phyloP scores from a whole-genome alignment of 2,329 filamentous ascomycete species.

The Claviceps maximensis region DNA sequence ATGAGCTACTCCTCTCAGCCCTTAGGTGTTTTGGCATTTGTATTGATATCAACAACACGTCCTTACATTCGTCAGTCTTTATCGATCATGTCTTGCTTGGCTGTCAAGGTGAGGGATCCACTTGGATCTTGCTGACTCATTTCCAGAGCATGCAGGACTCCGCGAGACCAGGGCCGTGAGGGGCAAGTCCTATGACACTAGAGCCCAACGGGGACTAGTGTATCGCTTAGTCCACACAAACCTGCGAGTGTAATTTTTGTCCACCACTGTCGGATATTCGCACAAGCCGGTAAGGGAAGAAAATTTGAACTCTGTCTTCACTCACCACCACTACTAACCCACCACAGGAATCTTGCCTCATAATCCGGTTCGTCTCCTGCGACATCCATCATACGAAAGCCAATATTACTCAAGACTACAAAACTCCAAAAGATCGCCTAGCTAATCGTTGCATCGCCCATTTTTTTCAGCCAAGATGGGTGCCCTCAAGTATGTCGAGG shows the following conservation, averaged over 20 bases:
- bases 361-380: slow-evolving; percentile 22
- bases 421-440: neutral
- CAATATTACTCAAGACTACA: neutral
- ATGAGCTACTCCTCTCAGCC: no score
- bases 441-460: slow-evolving; percentile 1
- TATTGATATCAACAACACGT: no score
- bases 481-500: slow-evolving; percentile 99
- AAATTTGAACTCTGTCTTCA: slow-evolving; percentile 19
- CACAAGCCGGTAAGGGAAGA: slow-evolving; percentile 10
- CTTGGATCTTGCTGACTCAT: slow-evolving; percentile 13
- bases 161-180: slow-evolving; percentile 15
- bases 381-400: neutral
- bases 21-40: no score
- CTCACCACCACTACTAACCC: slow-evolving; percentile 21
- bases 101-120: neutral
- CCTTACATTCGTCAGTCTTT: neutral
- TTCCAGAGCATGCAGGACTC: neutral
- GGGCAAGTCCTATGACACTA: slow-evolving; percentile 19
- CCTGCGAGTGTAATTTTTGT: slow-evolving; percentile 17
- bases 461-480: slow-evolving; percentile 63
- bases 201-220: slow-evolving; percentile 13
- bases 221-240: slow-evolving; percentile 28
- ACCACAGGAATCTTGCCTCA: slow-evolving; percentile 22
- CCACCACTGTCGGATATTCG: slow-evolving; percentile 17
- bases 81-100: neutral